Base-by-base conservation (phyloP, 202 grass and related monocot genomes). In the Brachypodium distachyon region DNA sequence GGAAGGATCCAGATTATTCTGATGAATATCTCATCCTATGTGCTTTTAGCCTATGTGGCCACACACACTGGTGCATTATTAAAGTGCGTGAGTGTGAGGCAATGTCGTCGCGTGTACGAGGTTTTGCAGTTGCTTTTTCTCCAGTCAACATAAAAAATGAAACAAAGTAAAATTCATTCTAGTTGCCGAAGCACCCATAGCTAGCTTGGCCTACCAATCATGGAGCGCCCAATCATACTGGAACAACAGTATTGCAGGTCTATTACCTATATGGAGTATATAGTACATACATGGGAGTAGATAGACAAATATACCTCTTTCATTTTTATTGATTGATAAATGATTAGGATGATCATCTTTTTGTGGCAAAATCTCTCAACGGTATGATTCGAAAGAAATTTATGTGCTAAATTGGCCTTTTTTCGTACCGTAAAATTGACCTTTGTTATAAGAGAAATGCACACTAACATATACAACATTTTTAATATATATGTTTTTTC, bases 41-140 rank as follows among this genome's bases (percentile, higher is more conserved):
- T 52, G 72, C 16, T 51, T 62, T n/a, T 68, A 9, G 22, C 31
- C 48, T 47, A 40, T 64, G 60, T 83, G 74, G 74, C 85, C 74
- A 79, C 64, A n/a, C 10, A 19, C 22, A 23, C 76, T 60, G 44
- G 5, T 81, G 66, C 69, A 83, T 83, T 83, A 83, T 83, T 87
- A 44, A 83, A 87, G 85, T 43, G 64, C 25, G 12, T 52, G 61
- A 6, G 32, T 27, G 36, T 4, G 21, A 54, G n/a, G 19, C 31
- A 9, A n/a, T 37, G 76, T 40, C 44, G 56, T 32, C 64, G 56
- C 56, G 58, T 77, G 85, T 87, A 77, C 85, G 79, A 87, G 79
- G 79, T 78, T 68, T 78, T 68, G 48, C 63, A 67, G 70, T 57
- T 59, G 72, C 25, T 13, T 31, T 33, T 31, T 33, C 40, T 76